phyloP scores from a whole-genome alignment of 2,329 filamentous ascomycete genomes.

The Fusarium tanahbumbuense region DNA sequence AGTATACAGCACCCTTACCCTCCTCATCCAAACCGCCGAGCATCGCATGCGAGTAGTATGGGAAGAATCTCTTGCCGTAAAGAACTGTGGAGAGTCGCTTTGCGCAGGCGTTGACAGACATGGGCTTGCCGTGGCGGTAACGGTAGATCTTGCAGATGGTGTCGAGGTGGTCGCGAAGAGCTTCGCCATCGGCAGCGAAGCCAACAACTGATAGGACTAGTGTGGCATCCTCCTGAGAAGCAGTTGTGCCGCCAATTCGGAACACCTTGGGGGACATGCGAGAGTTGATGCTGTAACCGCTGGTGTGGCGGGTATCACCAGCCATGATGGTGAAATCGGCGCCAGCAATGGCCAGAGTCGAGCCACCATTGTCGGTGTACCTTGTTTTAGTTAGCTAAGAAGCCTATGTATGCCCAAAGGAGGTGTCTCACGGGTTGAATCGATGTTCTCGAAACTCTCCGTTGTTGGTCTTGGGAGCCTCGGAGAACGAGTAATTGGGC shows the following conservation, averaged over 20 bases:
- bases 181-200: constrained; percentile 93
- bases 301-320: constrained; percentile 94
- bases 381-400: constrained; percentile 57
- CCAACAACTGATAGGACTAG: constrained; percentile 95
- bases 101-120: constrained; percentile 93
- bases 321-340: constrained; percentile 96
- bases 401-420: not conserved
- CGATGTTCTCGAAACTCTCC: constrained; percentile 77
- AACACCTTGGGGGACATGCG: constrained; percentile 96
- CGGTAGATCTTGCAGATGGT: constrained; percentile 98
- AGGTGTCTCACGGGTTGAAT: constrained; percentile 84
- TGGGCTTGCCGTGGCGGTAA: constrained; percentile 97
- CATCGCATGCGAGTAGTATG: constrained; percentile 97
- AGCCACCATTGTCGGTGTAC: constrained; percentile 98
- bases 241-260: constrained; percentile 91
- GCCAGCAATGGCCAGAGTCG: constrained; percentile 93
- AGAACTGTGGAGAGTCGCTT: constrained; percentile 95
- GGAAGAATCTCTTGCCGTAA: constrained; percentile 98
- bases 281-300: constrained; percentile 99
- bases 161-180: constrained; percentile 92
- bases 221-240: constrained; percentile 84
- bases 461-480: constrained; percentile 64
- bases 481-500: constrained; percentile 75
- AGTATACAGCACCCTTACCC: constrained; percentile 93
- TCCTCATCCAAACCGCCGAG: constrained; percentile 94